Evolutionary conservation across 345 rosid genomes (phyloP).

Genomic region (Eucalyptus marginata): DNA sequence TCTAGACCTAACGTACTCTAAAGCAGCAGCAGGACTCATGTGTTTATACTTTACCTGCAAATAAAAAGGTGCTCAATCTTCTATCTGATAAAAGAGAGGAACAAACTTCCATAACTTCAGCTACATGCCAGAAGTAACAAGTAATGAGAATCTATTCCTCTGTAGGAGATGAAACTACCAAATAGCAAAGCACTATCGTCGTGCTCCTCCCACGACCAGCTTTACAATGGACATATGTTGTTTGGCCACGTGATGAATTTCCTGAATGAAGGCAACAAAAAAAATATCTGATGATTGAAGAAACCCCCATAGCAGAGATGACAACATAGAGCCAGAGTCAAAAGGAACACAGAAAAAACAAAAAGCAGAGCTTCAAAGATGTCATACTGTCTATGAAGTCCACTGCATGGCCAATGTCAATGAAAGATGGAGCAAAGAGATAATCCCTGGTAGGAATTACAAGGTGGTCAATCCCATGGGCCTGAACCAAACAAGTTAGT

Average conservation of each 20-base stretch:
- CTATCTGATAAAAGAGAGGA: neutral
- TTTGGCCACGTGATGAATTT: constrained; percentile 46
- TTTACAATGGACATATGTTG: constrained; percentile 88
- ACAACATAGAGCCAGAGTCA: neutral
- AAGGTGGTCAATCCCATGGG: constrained; percentile 72
- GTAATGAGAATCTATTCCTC: neutral
- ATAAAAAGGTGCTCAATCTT: neutral
- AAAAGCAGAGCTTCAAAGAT: neutral
- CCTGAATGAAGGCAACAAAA: constrained; percentile 14
- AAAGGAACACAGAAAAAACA: neutral
- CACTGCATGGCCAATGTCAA: constrained; percentile 51
- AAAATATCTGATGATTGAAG: neutral
- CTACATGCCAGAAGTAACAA: neutral
- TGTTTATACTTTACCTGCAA: constrained; percentile 40
- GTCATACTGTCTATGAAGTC: constrained; percentile 63
- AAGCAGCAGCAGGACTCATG: constrained; percentile 43
- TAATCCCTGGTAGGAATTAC: constrained; percentile 89
- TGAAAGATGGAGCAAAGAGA: constrained; percentile 67
- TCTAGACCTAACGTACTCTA: constrained; percentile 46
- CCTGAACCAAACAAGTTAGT: constrained; percentile 14
- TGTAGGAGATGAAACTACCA: constrained; percentile 19
- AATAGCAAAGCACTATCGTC: constrained; percentile 77
- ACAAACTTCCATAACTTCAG: neutral
- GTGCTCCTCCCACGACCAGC: constrained; percentile 97
- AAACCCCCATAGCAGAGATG: neutral